A percentile compares a stretch with the other conserved stretches of the same genome.
Conservation (phyloP, 139 green algal genomes). For the Asterochloris sp. region DNA sequence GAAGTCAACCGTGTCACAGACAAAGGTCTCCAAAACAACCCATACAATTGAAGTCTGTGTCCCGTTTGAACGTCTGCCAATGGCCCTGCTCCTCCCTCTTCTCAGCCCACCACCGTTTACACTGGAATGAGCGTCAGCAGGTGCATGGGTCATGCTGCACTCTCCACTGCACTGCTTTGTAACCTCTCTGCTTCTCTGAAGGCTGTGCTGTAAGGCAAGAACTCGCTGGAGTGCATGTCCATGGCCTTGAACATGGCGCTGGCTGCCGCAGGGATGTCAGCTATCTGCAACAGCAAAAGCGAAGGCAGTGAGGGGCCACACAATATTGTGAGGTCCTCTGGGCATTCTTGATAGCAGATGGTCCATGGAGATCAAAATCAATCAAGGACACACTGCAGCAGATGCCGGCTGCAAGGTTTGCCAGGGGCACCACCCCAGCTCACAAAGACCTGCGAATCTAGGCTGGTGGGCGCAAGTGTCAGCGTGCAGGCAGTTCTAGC, state of each 20-base stretch:
- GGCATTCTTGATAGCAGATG: neutral
- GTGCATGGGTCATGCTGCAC: neutral
- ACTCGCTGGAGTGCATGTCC: conserved; percentile 33
- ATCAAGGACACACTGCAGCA: too few relatives aligned
- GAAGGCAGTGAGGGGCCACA: neutral
- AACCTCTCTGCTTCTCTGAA: conserved; percentile 46
- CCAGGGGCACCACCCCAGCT: too few relatives aligned
- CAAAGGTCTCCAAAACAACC: conserved; percentile 30
- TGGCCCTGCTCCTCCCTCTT: too few relatives aligned
- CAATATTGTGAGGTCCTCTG: neutral
- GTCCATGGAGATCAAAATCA: neutral
- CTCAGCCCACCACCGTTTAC: too few relatives aligned
- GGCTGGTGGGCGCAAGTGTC: neutral
- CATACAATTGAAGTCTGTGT: neutral
- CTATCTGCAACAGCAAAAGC: conserved; percentile 16
- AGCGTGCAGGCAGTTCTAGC: neutral
- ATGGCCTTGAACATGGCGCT: conserved; percentile 16
- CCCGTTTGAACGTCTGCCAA: neutral
- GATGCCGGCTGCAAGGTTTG: too few relatives aligned
- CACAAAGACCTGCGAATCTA: neutral
- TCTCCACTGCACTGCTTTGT: neutral
- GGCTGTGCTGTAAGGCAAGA: conserved; percentile 32
- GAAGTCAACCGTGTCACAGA: conserved; percentile 40
- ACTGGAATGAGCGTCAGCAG: too few relatives aligned
- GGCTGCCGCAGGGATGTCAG: conserved; percentile 24